phyloP scores from a whole-genome alignment of 306 rosid genomes.

The Quercus mongolica region DNA sequence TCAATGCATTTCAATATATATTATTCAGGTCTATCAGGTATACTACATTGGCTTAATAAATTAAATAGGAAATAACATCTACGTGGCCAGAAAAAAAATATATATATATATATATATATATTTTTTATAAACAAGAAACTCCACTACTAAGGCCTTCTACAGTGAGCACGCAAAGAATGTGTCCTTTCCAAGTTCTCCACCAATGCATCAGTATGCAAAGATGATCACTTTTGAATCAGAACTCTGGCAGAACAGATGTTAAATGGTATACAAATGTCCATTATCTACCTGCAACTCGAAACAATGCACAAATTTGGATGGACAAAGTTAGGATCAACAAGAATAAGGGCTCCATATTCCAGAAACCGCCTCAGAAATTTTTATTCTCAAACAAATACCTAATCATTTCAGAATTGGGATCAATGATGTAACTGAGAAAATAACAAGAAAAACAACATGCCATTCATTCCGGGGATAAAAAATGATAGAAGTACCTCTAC shows the following conservation, averaged over 20 bases:
- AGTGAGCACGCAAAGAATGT: neutral
- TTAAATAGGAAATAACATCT: neutral
- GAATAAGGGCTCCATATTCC: neutral
- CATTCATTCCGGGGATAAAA: neutral
- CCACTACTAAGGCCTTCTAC: neutral
- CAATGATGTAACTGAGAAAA: neutral
- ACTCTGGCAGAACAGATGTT: neutral
- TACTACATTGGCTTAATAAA: neutral
- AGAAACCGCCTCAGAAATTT: neutral
- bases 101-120: no score
- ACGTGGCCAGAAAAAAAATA: neutral
- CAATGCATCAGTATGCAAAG: neutral
- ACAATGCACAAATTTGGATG: neutral
- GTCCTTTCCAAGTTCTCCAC: neutral
- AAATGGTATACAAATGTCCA: neutral
- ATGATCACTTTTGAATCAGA: neutral
- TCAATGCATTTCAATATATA: neutral
- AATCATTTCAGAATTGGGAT: neutral
- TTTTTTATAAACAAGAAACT: neutral
- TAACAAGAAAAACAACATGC: slow-evolving; percentile 4
- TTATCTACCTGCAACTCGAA: slow-evolving; percentile 1
- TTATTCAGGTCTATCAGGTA: neutral
- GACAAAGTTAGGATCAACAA: neutral
- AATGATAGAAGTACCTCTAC: slow-evolving; percentile 18
- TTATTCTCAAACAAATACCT: neutral